Base-by-base conservation (phyloP, 2,329 filamentous ascomycete genomes). In the Diaporthe sp. region DNA sequence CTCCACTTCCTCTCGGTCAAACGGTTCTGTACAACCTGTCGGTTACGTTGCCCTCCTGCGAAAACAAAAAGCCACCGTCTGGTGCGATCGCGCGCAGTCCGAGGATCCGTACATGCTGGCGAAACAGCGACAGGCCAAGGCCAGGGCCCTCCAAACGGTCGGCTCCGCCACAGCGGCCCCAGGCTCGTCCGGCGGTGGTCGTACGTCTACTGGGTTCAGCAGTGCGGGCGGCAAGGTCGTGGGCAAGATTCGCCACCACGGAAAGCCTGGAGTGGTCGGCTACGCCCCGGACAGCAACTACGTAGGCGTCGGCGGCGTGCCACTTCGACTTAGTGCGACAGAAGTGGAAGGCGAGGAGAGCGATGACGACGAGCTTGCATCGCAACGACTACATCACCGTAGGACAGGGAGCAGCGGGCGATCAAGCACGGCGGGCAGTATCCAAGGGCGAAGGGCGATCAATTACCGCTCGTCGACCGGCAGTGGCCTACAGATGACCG, bases 11-110 rank as follows among this genome's bases (percentile, higher is more conserved):
- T 94, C 94, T 71, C 92, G 95, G 80, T 97, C 95, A 31, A 90
- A 89, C 77, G 87, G 84, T 31, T 87, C 87, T 73, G 87, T 87
- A 22, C 90, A 90, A 77, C 86, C 93, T 2, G 89, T 89, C n/a
- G 93, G 95, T 78, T 99, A 99, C 84, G 97, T 99, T 71, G 96
- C 97, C 49, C 89, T 98, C n/a, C 93, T 99, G 86, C 92, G 97
- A 77, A 96, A 96, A 83, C 97, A 99, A 85, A 98, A 98, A 84
- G 97, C 95, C 44, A 99, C 97, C 0, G 97, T 99, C 6, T 99
- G 97, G 97, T 98, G 96, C 86, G 97, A 98, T 82, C 93, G 96
- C 72, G 91, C 96, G 13, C 97, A 99, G 83, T 92, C 94, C 77
- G 95, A 98, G 84, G 97, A 99, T 83, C 95, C 96, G 0, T 91